phyloP scores from a whole-genome alignment of 192 early-diverging fungal species.

The Gorgonomyces haynaldii region DNA sequence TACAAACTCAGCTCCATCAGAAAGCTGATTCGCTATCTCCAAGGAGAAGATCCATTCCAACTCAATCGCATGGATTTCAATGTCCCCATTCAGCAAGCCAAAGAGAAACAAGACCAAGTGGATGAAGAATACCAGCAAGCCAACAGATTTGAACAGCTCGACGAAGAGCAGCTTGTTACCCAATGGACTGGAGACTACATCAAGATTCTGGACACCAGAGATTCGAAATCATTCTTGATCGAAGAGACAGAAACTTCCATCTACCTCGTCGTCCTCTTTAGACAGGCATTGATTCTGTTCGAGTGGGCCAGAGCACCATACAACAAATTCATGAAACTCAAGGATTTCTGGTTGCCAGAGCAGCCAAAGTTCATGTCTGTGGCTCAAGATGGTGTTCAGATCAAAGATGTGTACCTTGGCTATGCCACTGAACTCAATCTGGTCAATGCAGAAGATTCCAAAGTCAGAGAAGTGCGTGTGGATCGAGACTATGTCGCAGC shows the following conservation, averaged over 20 bases:
- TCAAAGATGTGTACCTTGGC: conserved; percentile 41
- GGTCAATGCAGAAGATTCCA: conserved; percentile 33
- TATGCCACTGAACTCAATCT: conserved; percentile 45
- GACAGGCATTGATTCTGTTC: conserved; percentile 41
- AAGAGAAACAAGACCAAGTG: conserved; percentile 1
- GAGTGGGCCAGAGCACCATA: conserved; percentile 58
- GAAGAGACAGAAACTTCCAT: conserved; percentile 42
- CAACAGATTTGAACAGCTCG: conserved; percentile 18
- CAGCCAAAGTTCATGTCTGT: conserved; percentile 42
- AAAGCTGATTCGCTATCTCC: conserved; percentile 40
- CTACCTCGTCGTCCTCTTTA: conserved; percentile 38
- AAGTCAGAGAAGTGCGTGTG: conserved; percentile 43
- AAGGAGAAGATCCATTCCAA: conserved; percentile 8
- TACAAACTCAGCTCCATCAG: conserved; percentile 41
- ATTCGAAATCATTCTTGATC: conserved; percentile 38
- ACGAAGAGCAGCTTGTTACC: conserved; percentile 31
- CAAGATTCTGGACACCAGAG: conserved; percentile 45
- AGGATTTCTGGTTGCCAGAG: conserved; percentile 55
- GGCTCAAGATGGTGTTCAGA: conserved; percentile 42
- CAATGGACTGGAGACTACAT: conserved; percentile 44
- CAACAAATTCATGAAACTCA: conserved; percentile 54
- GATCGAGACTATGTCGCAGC: conserved; percentile 29
- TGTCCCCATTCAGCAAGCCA: conserved; percentile 4
- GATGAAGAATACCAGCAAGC: conserved; percentile 32
- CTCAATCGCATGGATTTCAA: conserved; percentile 7